Percentiles rank a stretch among this genome's conserved stretches.
phyloP scores from a whole-genome alignment of 306 rosid species.

The Echinosophora koreensis region DNA sequence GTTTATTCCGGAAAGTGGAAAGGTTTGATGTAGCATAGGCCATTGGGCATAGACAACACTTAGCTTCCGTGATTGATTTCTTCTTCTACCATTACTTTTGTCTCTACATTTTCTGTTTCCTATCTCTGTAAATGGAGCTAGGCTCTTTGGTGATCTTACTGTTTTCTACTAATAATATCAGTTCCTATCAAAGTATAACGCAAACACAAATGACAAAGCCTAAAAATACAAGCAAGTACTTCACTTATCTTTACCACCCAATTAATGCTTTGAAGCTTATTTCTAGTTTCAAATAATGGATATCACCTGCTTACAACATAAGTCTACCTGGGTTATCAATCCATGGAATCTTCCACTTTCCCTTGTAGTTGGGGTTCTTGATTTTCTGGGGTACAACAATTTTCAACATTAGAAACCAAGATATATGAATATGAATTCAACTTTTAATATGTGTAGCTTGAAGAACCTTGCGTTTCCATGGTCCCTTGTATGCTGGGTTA shows the following conservation, averaged over 20 bases:
- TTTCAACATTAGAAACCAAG: conserved; percentile 39
- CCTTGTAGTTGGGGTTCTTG: conserved; percentile 96
- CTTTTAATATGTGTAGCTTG: conserved; percentile 33
- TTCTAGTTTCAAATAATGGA: conserved; percentile 9
- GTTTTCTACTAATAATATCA: too few species aligned
- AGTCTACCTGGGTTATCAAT: conserved; percentile 92
- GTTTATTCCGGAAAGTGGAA: too few species aligned
- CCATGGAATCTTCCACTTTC: conserved; percentile 95
- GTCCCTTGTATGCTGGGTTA: conserved; percentile 95
- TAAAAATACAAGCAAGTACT: conserved; percentile 14
- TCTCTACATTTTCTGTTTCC: too few species aligned
- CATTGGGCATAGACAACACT: too few species aligned
- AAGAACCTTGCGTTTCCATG: conserved; percentile 92
- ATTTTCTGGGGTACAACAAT: conserved; percentile 70
- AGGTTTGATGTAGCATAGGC: too few species aligned
- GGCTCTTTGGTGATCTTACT: too few species aligned
- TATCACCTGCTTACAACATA: conserved; percentile 31
- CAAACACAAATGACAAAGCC: background rate
- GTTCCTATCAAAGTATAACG: too few species aligned
- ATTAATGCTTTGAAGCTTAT: conserved; percentile 34
- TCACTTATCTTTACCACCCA: conserved; percentile 27
- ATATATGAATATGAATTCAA: conserved; percentile 30
- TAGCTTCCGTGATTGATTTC: too few species aligned
- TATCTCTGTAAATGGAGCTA: too few species aligned
- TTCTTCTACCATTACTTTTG: too few species aligned